These are phyloP conservation scores for Cadophora malorum DNA, from an alignment of 2,329 filamentous ascomycete species.

Conservation along the genomic window DNA sequence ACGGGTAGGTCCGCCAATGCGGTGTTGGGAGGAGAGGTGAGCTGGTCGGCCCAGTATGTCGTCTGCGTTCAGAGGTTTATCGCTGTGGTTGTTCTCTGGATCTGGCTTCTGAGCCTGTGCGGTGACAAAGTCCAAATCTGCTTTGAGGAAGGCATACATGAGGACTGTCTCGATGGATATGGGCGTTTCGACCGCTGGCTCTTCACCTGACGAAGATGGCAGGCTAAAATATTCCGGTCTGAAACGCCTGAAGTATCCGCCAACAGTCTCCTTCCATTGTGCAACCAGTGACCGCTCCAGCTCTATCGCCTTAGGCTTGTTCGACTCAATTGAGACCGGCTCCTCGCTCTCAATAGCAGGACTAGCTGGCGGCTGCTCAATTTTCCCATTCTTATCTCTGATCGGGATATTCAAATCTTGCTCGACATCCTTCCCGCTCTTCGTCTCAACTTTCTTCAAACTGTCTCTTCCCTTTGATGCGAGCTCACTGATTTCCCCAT, in stretches of 20 bases:
- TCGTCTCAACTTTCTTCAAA: constrained; percentile 55
- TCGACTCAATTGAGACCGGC: constrained; percentile 44
- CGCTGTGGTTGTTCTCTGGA: constrained; percentile 71
- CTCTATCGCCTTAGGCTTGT: constrained; percentile 66
- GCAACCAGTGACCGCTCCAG: constrained; percentile 75
- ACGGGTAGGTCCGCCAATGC: constrained; percentile 75
- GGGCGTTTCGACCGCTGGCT: constrained; percentile 43
- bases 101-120: constrained; percentile 86
- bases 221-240: constrained; percentile 76
- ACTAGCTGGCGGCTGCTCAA: constrained; percentile 45
- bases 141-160: constrained; percentile 90
- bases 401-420: constrained; percentile 41
- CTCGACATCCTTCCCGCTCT: constrained; percentile 52
- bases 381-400: constrained; percentile 44
- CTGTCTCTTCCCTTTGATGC: constrained; percentile 47
- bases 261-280: constrained; percentile 83
- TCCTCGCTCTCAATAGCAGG: constrained; percentile 49
- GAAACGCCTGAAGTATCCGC: constrained; percentile 94
- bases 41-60: constrained; percentile 77
- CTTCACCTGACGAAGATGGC: constrained; percentile 43
- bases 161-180: constrained; percentile 78
- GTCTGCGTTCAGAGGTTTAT: constrained; percentile 82
- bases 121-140: constrained; percentile 91
- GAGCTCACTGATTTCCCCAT: constrained; percentile 41
- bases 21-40: constrained; percentile 59